Evolutionary conservation across 148 eudicot genomes (phyloP).

Genomic region (Silene conica): DNA sequence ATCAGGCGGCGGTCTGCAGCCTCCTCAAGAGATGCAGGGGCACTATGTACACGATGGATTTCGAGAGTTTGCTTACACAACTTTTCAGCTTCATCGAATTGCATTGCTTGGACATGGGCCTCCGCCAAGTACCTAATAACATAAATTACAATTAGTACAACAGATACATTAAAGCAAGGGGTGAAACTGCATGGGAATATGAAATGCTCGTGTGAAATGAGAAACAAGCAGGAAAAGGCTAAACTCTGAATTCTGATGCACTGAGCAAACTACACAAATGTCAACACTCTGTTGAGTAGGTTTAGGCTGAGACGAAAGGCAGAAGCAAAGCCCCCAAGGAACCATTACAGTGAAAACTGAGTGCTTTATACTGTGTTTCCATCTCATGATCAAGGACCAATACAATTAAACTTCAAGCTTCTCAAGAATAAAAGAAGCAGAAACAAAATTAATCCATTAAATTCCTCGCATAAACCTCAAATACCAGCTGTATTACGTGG

Average conservation of each 20-base stretch:
- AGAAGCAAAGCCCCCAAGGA: background rate
- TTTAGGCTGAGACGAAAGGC: background rate
- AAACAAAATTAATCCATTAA: too few relatives aligned
- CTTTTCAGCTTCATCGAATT: slow-evolving; percentile 89
- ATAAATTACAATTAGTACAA: slow-evolving; percentile 2
- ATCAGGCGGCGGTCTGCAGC: slow-evolving; percentile 96
- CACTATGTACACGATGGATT: slow-evolving; percentile 83
- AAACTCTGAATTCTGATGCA: background rate
- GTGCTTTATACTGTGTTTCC: too few relatives aligned
- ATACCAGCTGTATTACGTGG: too few relatives aligned
- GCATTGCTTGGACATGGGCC: slow-evolving; percentile 98
- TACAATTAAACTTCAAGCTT: too few relatives aligned
- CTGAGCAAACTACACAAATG: background rate
- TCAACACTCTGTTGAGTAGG: background rate
- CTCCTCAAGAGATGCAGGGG: slow-evolving; percentile 95
- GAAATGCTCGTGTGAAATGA: background rate
- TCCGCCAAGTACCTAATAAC: slow-evolving; percentile 77
- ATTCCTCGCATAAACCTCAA: too few relatives aligned
- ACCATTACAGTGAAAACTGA: too few relatives aligned
- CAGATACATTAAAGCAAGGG: background rate
- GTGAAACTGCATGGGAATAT: background rate
- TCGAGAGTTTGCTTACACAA: slow-evolving; percentile 82
- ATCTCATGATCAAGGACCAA: too few relatives aligned
- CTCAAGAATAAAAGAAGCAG: too few relatives aligned
- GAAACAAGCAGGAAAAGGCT: background rate